Base-by-base conservation (phyloP, 148 eudicot genomes). In the Gaultheria prostrata region DNA sequence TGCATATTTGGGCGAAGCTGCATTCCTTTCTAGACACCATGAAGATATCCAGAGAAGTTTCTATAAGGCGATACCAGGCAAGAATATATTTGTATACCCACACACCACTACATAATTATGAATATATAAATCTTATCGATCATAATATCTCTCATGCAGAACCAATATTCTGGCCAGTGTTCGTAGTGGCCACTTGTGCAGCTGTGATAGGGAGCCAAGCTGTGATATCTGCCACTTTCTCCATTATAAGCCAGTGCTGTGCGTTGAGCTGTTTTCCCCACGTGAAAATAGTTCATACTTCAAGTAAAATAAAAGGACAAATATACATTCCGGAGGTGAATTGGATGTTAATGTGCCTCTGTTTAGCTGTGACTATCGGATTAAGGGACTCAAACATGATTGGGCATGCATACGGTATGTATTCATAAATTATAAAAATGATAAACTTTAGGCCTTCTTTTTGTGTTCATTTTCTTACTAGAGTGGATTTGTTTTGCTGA, bases 161-260 rank as follows among this genome's bases (percentile, higher is more conserved):
- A 82, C 82, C 86, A 56, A 91, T 91, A 43, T 91, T 88, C 79
- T 92, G 95, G 95, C 95, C 95, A 3, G 92, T 91, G 81, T 89
- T 92, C 82, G 81, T 89, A 53, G 88, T 92, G 76, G 93, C 93
- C 75, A 91, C 92, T 61, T 89, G 89, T 30, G 93, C 95, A 35
- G 89, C 95, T 13, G 92, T 90, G 76, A 93, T 91, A 32, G 95
- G 92, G 81, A 92, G 95, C 83, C 95, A 91, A 73, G 95, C 95
- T 63, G 91, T 87, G 9, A 91, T 92, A 80, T 85, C 93, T 57
- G 95, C 93, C 8, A 92, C 95, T n/a, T 92, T 91, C 86, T 91
- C 93, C 9, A 91, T 92, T 18, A 89, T 92, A 63, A 91, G 92
- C 86, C 95, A 92, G 86, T 90, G 93, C 51, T 89, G 85, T 67